Evolutionary conservation across 2,329 filamentous ascomycete species (phyloP).

Genomic region (Fusarium piperis): DNA sequence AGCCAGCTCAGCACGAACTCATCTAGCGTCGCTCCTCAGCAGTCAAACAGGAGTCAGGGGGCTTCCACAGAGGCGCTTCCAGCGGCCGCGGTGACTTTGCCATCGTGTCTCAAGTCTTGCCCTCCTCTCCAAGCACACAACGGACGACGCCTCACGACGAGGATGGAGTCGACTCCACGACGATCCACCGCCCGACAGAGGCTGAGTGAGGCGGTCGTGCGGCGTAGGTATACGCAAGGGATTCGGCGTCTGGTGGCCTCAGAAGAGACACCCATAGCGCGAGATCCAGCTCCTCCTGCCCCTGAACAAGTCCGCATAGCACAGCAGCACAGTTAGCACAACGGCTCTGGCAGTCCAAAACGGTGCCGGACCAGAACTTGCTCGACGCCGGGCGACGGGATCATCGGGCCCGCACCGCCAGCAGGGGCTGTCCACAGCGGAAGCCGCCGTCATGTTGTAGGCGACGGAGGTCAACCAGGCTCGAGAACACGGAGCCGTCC

Average conservation of each 20-base stretch:
- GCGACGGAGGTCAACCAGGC: conserved; percentile 15
- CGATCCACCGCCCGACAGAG: conserved; percentile 29
- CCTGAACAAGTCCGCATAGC: conserved; percentile 32
- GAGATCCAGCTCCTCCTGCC: conserved; percentile 8
- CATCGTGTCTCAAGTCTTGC: background rate
- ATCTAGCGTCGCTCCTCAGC: conserved; percentile 8
- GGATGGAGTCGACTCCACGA: conserved; percentile 28
- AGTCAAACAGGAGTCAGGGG: conserved; percentile 9
- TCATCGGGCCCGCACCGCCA: conserved; percentile 34
- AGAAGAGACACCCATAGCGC: conserved; percentile 11
- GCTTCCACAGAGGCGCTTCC: conserved; percentile 8
- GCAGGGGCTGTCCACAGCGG: conserved; percentile 33
- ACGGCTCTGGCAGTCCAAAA: conserved; percentile 15
- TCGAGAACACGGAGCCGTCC: conserved; percentile 33
- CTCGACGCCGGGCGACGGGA: conserved; percentile 29
- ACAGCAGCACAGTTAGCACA: conserved; percentile 17
- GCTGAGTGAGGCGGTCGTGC: conserved; percentile 23
- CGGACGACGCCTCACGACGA: conserved; percentile 15
- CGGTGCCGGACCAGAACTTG: conserved; percentile 18
- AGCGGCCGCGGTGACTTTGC: conserved; percentile 11
- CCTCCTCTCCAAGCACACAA: conserved; percentile 3
- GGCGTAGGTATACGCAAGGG: conserved; percentile 35
- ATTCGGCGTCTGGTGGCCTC: conserved; percentile 18
- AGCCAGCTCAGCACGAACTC: conserved; percentile 11
- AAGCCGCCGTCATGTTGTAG: conserved; percentile 33